Evolutionary conservation across 2,329 filamentous ascomycete species (phyloP).

Genomic region (Calonectria pseudoreteaudii): DNA sequence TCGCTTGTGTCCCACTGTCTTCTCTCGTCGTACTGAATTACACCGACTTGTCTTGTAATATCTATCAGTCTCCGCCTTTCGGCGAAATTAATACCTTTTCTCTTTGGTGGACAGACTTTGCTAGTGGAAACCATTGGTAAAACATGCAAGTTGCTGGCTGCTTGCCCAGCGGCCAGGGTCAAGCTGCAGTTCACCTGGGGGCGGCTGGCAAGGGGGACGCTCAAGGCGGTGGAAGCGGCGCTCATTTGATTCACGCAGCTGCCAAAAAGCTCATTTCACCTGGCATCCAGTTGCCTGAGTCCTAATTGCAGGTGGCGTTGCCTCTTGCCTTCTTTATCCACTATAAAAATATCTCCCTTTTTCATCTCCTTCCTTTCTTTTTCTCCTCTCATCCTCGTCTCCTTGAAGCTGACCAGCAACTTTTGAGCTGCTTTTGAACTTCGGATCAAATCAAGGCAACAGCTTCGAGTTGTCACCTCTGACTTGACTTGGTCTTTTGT

Average conservation of each 20-base stretch:
- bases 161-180: not conserved
- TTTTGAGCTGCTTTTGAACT: not conserved
- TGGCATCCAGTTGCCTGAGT: not conserved
- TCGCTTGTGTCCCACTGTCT: not conserved
- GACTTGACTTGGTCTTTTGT: conserved; percentile 5
- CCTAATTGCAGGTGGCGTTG: not conserved
- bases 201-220: not conserved
- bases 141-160: not conserved
- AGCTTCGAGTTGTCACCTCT: conserved; percentile 30
- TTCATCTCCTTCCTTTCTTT: conserved; percentile 11
- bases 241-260: not conserved
- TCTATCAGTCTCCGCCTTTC: not conserved
- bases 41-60: not conserved
- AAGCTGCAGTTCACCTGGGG: not conserved
- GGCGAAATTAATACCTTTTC: not conserved
- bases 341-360: not conserved
- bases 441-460: conserved; percentile 19
- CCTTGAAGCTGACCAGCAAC: not conserved
- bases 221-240: not conserved
- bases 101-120: not conserved
- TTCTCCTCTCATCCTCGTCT: conserved; percentile 14
- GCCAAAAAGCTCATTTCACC: not conserved
- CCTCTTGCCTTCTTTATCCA: not conserved
- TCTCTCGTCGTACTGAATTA: not conserved
- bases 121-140: not conserved